Base-by-base conservation (phyloP, 371 early-diverging fungal genomes). In the Funneliformis caledonium region DNA sequence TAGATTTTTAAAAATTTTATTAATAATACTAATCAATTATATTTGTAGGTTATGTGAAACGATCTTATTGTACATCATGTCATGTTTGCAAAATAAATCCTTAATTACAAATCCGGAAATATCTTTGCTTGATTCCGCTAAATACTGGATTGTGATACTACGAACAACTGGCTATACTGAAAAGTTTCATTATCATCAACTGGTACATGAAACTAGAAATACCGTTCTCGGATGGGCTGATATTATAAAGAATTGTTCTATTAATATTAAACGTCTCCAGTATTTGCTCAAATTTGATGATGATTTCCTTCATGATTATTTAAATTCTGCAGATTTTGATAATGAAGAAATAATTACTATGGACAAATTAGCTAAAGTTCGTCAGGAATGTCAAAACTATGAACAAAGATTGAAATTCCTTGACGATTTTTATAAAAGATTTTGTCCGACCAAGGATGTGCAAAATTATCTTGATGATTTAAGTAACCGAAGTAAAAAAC, bases 381-480 rank as follows among this genome's bases (percentile, higher is more conserved):
- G 64, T 43, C 37, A 45, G 1, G 19, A 76, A 47, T 61, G 76
- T 43, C 16, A 61, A 43, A 62, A 2, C 4, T 45, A 19, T 76
- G 76, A 76, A 43, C 9, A 22, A n/a, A 76, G 12, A 62, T 59
- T 45, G 42, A 31, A 50, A 8, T 56, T 68, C 48, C 65, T 78
- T 47, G 33, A 31, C 37, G 56, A 8, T 43, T 80, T 80, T 80
- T 80, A 80, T 31, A 26, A 56, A 16, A 26, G 45, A 6, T 80
- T 80, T 72, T 80, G 80, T 61, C 26, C 45, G 42, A 59, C 72
- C 3, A 62, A 48, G 8, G 59, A 78, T 68, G 52, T 48, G 31
- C 69, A 78, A 78, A 10, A 19, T 10, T 78, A 68, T 69, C 43
- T 68, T 43, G 47, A 78, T 48, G 78, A 78, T 52, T 52, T 78